These are phyloP conservation scores for Suhomyces anneliseae DNA, from an alignment of 1,139 yeast species.

Conservation along the genomic window DNA sequence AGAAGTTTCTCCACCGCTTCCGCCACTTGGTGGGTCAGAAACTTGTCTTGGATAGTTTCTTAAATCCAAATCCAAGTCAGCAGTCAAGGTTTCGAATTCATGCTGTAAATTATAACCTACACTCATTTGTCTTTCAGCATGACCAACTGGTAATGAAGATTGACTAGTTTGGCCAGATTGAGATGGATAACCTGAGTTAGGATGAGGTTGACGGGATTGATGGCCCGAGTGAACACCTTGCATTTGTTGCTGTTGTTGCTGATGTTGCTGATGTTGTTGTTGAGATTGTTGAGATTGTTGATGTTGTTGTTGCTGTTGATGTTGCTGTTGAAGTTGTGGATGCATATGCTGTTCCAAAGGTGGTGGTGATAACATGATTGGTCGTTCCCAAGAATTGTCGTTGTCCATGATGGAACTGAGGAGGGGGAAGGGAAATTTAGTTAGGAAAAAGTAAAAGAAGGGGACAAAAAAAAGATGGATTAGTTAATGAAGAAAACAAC, in stretches of 20 bases:
- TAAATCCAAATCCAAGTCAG: slow-evolving; percentile 49
- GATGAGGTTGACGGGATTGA: neutral
- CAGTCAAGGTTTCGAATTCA: slow-evolving; percentile 48
- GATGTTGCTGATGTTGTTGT: neutral
- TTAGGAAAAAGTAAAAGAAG: no score
- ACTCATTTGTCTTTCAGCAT: slow-evolving; percentile 38
- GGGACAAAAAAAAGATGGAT: no score
- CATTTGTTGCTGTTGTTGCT: neutral
- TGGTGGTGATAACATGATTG: slow-evolving; percentile 44
- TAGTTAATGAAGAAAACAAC: no score
- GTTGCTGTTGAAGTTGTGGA: neutral
- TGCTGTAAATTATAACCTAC: slow-evolving; percentile 48
- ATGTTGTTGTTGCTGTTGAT: neutral
- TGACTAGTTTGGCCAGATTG: neutral
- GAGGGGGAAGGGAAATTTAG: neutral
- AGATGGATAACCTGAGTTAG: neutral
- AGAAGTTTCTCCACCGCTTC: slow-evolving; percentile 5
- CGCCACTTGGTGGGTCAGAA: slow-evolving; percentile 16
- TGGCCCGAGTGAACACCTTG: slow-evolving; percentile 1
- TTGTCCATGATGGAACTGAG: slow-evolving; percentile 9
- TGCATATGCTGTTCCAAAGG: slow-evolving; percentile 28
- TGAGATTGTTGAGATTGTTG: neutral
- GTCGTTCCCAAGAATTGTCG: slow-evolving; percentile 26
- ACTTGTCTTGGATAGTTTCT: slow-evolving; percentile 13
- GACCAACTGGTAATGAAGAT: slow-evolving; percentile 13